Evolutionary conservation across 306 rosid genomes (phyloP).

Genomic region (Ceratonia siliqua): DNA sequence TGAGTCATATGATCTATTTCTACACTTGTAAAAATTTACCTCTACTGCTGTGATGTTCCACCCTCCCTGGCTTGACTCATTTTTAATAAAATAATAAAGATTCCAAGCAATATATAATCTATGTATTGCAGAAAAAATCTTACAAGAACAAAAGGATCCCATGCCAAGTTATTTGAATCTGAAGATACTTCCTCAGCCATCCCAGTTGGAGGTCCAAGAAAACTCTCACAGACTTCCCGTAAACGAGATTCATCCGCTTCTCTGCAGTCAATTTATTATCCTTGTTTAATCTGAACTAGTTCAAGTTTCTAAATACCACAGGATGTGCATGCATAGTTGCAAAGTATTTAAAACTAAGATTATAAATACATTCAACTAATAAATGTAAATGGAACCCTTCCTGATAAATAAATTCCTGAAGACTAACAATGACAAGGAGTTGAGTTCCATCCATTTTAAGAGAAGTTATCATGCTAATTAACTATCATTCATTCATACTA

Average conservation of each 20-base stretch:
- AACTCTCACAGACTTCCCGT: constrained; percentile 88
- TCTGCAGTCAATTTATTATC: constrained; percentile 51
- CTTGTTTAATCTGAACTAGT: constrained; percentile 24
- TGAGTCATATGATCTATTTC: background rate
- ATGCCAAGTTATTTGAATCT: constrained; percentile 58
- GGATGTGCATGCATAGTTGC: background rate
- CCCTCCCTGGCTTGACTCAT: background rate
- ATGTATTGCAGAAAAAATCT: constrained; percentile 31
- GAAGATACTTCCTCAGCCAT: constrained; percentile 64
- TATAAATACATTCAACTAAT: background rate
- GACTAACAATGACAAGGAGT: background rate
- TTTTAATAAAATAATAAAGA: background rate
- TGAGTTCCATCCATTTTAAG: background rate
- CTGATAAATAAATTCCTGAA: background rate
- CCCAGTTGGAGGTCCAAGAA: constrained; percentile 98
- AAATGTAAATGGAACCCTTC: background rate
- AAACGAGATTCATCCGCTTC: constrained; percentile 94
- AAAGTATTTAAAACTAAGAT: background rate
- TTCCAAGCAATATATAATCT: background rate
- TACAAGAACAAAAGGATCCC: constrained; percentile 94
- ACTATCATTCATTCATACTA: background rate
- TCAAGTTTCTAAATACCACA: background rate
- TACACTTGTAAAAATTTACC: background rate
- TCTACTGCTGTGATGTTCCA: background rate
- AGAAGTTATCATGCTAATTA: background rate